Percentiles rank a stretch among this genome's conserved stretches.
Evolutionary conservation across 176 grass and related monocot species (phyloP).

Genomic region (Typha latifolia): DNA sequence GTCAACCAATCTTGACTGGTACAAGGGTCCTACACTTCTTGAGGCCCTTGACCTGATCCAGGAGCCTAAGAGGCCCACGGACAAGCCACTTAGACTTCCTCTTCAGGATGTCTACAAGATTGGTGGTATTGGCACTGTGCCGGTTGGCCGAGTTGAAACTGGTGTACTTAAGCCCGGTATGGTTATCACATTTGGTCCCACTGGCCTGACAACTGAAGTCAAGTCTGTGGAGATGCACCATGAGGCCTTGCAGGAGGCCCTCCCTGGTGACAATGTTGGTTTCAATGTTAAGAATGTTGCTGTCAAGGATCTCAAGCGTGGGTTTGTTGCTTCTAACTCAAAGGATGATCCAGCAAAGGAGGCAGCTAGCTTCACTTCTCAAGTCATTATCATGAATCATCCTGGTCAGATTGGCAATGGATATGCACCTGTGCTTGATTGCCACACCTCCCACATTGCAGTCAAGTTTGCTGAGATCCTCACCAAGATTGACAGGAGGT

Average conservation of each 20-base stretch:
- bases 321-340: not conserved
- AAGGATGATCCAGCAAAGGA: slow-evolving; percentile 13
- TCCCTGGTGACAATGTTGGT: slow-evolving; percentile 28
- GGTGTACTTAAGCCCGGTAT: slow-evolving; percentile 7
- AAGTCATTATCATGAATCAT: slow-evolving; percentile 29
- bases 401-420: slow-evolving; percentile 27
- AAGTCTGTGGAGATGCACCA: slow-evolving; percentile 14
- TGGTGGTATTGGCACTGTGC: slow-evolving; percentile 6
- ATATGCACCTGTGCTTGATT: slow-evolving; percentile 23
- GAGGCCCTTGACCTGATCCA: not conserved
- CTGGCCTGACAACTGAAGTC: slow-evolving; percentile 12
- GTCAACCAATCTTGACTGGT: not conserved
- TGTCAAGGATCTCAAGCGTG: not conserved
- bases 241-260: not conserved
- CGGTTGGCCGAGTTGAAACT: not conserved
- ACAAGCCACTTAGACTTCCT: slow-evolving; percentile 10
- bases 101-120: slow-evolving; percentile 18
- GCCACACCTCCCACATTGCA: slow-evolving; percentile 24
- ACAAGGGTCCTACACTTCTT: not conserved
- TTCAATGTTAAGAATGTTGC: not conserved
- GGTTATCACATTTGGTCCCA: too few relatives aligned
- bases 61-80: slow-evolving; percentile 4
- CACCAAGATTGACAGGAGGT: slow-evolving; percentile 19
- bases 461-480: slow-evolving; percentile 25
- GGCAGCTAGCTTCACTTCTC: slow-evolving; percentile 18